Base-by-base conservation (phyloP, 2,329 filamentous ascomycete genomes). In the Hymenoscyphus linearis region DNA sequence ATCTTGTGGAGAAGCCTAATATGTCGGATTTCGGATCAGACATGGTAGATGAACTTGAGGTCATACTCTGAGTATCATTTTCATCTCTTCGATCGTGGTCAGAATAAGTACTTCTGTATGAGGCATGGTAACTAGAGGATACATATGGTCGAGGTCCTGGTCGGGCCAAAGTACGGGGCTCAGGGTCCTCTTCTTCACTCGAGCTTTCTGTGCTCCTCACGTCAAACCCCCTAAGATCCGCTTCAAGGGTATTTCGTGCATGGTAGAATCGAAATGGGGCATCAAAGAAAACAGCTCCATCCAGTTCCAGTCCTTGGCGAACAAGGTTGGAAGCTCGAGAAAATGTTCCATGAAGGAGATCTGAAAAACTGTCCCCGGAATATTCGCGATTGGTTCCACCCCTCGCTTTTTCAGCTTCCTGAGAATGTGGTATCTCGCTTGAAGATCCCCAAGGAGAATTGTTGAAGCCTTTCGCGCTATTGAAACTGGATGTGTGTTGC, bases 301-400 rank as follows among this genome's bases (percentile, higher is more conserved):
- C 68, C 18, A 72, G 64, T 16, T 66, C 64, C 35, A 68, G 66
- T 3, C 65, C 62, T 55, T 72, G 69, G 16, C 69, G 61, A 16
- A 71, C 66, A n/a, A 72, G 53, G 55, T 72, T 72, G 14, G 66
- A 68, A 6, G 70, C 70, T 6, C 69, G 63, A 18, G 70, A 65
- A 52, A 71, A 70, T 9, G 65, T 68, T 7, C 6, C 55, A 31
- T 64, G 68, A 5, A 70, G 53, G n/a, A 59, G 61, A 37, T 60
- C 65, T 1, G 63, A 62, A 47, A 69, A 68, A 4, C 64, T 62
- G 22, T 64, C 59, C 35, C 65, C 65, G 1, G 64, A 40, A 59
- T 64, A 65, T 58, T 64, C 57, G 7, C 59, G 54, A 34, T 67
- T 62, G 18, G 40, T 47, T 47, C 40, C 40, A 22, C 40, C 40